Percentiles rank a stretch among this genome's conserved stretches.
Conservation (phyloP, 2,329 filamentous ascomycete genomes). For the Periconia macrospinosa region DNA sequence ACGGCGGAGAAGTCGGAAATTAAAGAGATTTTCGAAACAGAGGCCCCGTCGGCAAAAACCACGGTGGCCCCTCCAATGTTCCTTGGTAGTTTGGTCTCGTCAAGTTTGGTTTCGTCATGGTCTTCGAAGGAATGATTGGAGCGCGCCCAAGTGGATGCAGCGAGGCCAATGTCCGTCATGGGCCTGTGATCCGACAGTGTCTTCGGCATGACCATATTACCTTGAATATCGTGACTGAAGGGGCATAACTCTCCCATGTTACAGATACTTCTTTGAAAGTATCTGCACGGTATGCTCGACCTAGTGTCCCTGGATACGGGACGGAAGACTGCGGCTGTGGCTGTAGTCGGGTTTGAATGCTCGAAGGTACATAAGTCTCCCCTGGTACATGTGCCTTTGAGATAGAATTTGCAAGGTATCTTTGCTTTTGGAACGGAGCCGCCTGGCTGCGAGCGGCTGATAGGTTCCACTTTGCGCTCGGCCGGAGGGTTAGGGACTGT, state of each 20-base stretch:
- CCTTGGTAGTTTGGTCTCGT: slow-evolving; percentile 1
- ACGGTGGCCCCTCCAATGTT: slow-evolving; percentile 13
- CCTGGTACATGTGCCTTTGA: too few relatives aligned
- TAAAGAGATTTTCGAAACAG: slow-evolving; percentile 6
- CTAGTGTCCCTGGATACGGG: not conserved
- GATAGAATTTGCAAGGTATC: too few relatives aligned
- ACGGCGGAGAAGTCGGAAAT: slow-evolving; percentile 13
- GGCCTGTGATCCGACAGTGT: not conserved
- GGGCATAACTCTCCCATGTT: slow-evolving; percentile 6
- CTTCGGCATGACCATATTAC: not conserved
- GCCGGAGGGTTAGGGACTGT: too few relatives aligned
- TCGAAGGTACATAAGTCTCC: slow-evolving; percentile 6
- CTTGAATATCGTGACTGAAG: not conserved
- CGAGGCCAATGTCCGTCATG: not conserved
- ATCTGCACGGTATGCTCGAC: slow-evolving; percentile 1
- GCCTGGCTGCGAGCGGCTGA: not conserved
- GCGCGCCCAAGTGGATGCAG: not conserved
- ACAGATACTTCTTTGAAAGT: slow-evolving; percentile 7
- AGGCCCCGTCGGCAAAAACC: slow-evolving; percentile 7
- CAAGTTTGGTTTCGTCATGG: not conserved
- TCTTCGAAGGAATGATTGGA: too few relatives aligned
- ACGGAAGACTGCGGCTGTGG: not conserved
- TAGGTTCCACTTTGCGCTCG: too few relatives aligned
- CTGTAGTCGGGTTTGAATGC: not conserved
- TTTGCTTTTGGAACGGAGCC: too few relatives aligned